Evolutionary conservation across 176 grass and related monocot species (phyloP).

Genomic region (Saccharum officinarum): DNA sequence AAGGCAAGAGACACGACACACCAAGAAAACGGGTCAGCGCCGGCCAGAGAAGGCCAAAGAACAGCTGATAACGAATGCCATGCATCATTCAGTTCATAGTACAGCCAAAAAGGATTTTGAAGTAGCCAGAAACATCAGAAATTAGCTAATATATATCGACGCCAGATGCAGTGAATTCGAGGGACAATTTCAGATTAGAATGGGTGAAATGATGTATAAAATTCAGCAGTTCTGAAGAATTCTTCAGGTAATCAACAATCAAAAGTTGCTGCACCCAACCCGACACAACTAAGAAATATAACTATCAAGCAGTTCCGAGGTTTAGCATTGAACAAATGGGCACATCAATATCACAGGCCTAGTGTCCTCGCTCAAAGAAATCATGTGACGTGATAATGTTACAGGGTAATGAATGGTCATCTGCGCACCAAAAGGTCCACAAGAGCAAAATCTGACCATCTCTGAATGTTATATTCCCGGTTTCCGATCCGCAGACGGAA

Average conservation of each 20-base stretch:
- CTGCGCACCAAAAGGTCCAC: background rate
- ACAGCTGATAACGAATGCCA: no score
- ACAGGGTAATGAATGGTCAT: background rate
- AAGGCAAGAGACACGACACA: background rate
- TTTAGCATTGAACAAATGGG: background rate
- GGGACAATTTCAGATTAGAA: background rate
- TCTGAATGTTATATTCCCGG: background rate
- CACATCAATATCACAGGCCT: background rate
- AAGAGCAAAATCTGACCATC: conserved; percentile 1
- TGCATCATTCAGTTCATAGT: no score
- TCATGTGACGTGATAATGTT: background rate
- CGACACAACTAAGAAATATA: background rate
- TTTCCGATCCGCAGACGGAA: background rate
- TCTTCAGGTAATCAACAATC: background rate
- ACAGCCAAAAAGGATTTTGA: no score
- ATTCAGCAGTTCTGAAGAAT: background rate
- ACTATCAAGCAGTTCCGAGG: background rate
- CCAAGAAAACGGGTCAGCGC: background rate
- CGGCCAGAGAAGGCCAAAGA: no score
- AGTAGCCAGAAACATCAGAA: no score
- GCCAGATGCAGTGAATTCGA: background rate
- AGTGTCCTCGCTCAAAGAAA: no score
- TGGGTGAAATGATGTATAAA: background rate
- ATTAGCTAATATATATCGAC: no score
- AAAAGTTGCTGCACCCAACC: background rate